Conservation (phyloP, 2,329 filamentous ascomycete genomes). For the Cladosporium sp. region DNA sequence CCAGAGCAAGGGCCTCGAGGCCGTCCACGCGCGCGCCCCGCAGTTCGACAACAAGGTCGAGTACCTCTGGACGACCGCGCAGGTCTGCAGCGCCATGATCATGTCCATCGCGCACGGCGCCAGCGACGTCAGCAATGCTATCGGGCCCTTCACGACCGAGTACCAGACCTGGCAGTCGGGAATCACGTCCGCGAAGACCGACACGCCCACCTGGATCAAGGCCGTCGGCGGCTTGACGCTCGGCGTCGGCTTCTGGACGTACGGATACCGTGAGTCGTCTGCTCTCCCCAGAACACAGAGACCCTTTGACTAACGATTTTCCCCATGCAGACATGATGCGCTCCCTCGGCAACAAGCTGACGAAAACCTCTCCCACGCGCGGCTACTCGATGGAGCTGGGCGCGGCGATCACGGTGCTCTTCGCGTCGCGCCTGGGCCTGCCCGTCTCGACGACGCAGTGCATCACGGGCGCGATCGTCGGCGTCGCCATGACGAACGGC, state of each 20-base stretch:
- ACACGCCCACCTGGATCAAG: constrained; percentile 56
- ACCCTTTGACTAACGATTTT: constrained; percentile 25
- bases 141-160: constrained; percentile 56
- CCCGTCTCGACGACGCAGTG: constrained; percentile 59
- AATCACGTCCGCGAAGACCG: constrained; percentile 37
- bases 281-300: background rate
- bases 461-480: constrained; percentile 54
- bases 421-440: constrained; percentile 55
- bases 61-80: constrained; percentile 58
- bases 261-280: constrained; percentile 45
- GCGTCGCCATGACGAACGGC: constrained; percentile 54
- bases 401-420: constrained; percentile 53
- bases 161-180: constrained; percentile 52
- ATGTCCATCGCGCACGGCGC: constrained; percentile 63
- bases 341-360: constrained; percentile 53
- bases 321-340: constrained; percentile 46
- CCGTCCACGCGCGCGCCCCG: constrained; percentile 50
- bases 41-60: constrained; percentile 57
- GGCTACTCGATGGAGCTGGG: constrained; percentile 55
- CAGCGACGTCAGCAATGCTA: constrained; percentile 55
- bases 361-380: constrained; percentile 52
- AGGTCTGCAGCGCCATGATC: constrained; percentile 60
- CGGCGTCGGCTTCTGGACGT: constrained; percentile 52
- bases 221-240: constrained; percentile 47
- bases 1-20: constrained; percentile 41